These are phyloP conservation scores for Suhomyces faveliae DNA, from an alignment of 805 yeast species.

Conservation along the genomic window DNA sequence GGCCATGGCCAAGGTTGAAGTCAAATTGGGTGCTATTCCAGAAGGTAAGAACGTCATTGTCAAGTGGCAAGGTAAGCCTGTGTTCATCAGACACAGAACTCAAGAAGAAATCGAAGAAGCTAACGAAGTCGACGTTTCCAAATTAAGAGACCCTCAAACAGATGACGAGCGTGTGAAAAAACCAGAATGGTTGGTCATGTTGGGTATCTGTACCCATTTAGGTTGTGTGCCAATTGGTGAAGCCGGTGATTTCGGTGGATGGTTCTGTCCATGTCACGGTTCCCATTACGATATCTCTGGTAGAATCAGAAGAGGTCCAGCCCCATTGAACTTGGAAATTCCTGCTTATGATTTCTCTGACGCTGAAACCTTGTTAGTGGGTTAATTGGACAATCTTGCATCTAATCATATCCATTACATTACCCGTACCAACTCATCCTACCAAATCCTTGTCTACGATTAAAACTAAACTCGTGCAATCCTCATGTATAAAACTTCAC, in stretches of 20 bases:
- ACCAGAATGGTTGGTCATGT: conserved; percentile 98
- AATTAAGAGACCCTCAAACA: conserved; percentile 90
- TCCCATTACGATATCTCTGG: conserved; percentile 99
- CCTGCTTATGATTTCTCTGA: conserved; percentile 83
- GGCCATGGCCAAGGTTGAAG: conserved; percentile 99
- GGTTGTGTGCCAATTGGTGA: conserved; percentile 99
- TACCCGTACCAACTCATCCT: neutral
- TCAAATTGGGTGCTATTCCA: conserved; percentile 88
- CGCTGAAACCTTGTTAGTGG: conserved; percentile 80
- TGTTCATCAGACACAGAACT: conserved; percentile 98
- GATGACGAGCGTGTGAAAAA: conserved; percentile 92
- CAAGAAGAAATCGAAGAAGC: conserved; percentile 92
- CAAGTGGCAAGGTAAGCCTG: conserved; percentile 99
- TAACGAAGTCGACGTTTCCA: conserved; percentile 68
- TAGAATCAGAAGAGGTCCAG: conserved; percentile 99
- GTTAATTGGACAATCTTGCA: conserved; percentile 48
- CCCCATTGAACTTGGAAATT: conserved; percentile 96
- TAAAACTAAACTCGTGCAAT: neutral
- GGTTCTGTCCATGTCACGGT: conserved; percentile 99
- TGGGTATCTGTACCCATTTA: conserved; percentile 99
- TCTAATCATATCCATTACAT: neutral
- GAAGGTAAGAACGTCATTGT: conserved; percentile 97
- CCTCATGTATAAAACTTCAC: conserved; percentile 9
- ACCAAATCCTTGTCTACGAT: neutral
- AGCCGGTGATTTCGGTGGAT: conserved; percentile 99